A percentile compares a stretch with the other conserved stretches of the same genome.
phyloP scores from a whole-genome alignment of 2,329 filamentous ascomycete species.

The Dothideomycetes sp. region DNA sequence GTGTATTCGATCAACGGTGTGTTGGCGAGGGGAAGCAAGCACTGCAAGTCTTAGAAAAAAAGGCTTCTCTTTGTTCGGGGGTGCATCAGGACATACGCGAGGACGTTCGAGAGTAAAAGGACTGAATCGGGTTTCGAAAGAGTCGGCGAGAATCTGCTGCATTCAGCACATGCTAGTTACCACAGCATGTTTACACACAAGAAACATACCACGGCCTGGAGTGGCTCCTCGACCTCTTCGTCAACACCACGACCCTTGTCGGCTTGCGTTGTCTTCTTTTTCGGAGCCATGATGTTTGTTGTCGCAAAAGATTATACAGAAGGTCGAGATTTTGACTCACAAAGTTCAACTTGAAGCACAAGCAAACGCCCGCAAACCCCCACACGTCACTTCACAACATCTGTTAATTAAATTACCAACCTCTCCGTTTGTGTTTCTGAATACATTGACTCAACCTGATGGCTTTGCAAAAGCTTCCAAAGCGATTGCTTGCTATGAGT shows the following conservation, averaged over 20 bases:
- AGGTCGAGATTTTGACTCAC: slow-evolving; percentile 4
- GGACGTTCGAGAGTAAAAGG: slow-evolving; percentile 85
- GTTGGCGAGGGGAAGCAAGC: slow-evolving; percentile 86
- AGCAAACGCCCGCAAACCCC: no score
- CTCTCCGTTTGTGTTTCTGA: no score
- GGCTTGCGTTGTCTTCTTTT: slow-evolving; percentile 33
- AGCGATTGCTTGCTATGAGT: no score
- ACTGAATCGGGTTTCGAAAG: slow-evolving; percentile 83
- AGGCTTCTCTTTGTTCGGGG: background rate
- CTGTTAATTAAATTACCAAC: no score
- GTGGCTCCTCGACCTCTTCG: slow-evolving; percentile 52
- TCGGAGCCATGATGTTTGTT: slow-evolving; percentile 36
- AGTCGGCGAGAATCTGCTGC: slow-evolving; percentile 74
- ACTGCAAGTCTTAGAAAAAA: slow-evolving; percentile 43
- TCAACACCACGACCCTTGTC: slow-evolving; percentile 37
- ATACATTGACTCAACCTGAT: no score
- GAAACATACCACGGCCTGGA: slow-evolving; percentile 52
- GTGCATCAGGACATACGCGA: slow-evolving; percentile 56
- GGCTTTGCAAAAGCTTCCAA: no score
- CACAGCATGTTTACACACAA: background rate
- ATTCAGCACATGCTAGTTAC: background rate
- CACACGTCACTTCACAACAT: no score
- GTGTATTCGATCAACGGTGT: slow-evolving; percentile 96
- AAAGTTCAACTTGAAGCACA: no score
- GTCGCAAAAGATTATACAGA: slow-evolving; percentile 1